These are phyloP conservation scores for Hymenochaete sp. DNA, from an alignment of 1,284 basidiomycete genomes.

Conservation along the genomic window DNA sequence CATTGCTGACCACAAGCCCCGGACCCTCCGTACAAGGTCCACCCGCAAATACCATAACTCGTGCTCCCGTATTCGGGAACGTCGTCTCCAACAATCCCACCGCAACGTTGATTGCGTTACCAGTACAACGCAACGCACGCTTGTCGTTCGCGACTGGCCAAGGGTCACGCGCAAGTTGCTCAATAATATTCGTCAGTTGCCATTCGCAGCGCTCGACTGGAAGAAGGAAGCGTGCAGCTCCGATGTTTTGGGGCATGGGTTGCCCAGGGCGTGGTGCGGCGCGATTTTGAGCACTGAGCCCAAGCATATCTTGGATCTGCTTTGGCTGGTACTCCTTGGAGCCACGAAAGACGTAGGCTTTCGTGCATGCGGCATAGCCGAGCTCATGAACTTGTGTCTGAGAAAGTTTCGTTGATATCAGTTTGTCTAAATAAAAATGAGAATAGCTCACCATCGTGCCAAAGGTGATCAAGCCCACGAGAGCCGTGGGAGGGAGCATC, in stretches of 20 bases:
- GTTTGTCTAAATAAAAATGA: constrained; percentile 1
- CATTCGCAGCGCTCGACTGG: constrained; percentile 94
- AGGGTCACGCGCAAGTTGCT: constrained; percentile 84
- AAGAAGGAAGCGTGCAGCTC: constrained; percentile 89
- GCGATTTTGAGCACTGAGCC: constrained; percentile 69
- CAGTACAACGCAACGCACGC: constrained; percentile 91
- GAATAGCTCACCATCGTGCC: constrained; percentile 80
- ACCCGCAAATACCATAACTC: constrained; percentile 95
- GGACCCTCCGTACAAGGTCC: constrained; percentile 97
- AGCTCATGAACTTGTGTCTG: constrained; percentile 98
- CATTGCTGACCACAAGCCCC: constrained; percentile 92
- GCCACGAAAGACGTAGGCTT: constrained; percentile 98
- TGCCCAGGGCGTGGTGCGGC: constrained; percentile 81
- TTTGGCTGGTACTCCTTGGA: constrained; percentile 98
- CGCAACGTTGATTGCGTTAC: constrained; percentile 90
- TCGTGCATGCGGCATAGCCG: constrained; percentile 92
- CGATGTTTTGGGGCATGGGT: constrained; percentile 76
- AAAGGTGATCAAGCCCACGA: constrained; percentile 93
- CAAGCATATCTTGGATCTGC: constrained; percentile 98
- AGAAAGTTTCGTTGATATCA: constrained; percentile 1
- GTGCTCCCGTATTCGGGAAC: constrained; percentile 92
- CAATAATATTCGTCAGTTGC: constrained; percentile 91
- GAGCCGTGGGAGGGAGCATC: constrained; percentile 85
- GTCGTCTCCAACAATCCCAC: constrained; percentile 94
- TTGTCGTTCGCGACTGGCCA: constrained; percentile 98